A percentile compares a stretch with the other conserved stretches of the same genome.
Conservation (phyloP, 176 grass and related monocot genomes). For the Triticum aestivum region DNA sequence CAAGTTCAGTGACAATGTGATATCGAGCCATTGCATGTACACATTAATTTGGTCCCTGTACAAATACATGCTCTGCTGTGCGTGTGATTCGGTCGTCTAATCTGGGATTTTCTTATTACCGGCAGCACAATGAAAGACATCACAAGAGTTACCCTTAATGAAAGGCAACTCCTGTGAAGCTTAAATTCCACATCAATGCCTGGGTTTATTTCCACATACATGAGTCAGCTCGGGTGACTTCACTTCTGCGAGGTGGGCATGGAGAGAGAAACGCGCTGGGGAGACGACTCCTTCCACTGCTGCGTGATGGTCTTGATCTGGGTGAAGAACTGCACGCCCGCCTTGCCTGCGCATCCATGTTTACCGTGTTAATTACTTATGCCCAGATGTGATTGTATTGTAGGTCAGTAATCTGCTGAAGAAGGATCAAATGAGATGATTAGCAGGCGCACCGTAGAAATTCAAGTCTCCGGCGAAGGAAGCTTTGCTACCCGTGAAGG, state of each 20-base stretch:
- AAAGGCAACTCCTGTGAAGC: background rate
- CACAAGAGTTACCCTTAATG: too few relatives aligned
- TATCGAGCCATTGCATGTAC: too few relatives aligned
- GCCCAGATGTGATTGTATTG: background rate
- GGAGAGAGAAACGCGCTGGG: conserved; percentile 69
- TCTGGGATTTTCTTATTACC: too few relatives aligned
- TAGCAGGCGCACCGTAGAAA: conserved; percentile 67
- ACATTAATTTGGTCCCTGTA: too few relatives aligned
- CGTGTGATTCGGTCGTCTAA: too few relatives aligned
- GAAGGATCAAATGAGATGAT: background rate
- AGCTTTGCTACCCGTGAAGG: conserved; percentile 85
- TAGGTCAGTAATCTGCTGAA: background rate
- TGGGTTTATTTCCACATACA: background rate
- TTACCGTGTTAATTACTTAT: background rate
- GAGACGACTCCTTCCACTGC: conserved; percentile 81
- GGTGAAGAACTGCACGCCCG: conserved; percentile 91
- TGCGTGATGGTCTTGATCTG: conserved; percentile 96
- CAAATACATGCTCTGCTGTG: too few relatives aligned
- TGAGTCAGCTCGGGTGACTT: background rate
- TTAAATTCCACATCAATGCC: background rate
- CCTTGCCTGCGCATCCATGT: conserved; percentile 68
- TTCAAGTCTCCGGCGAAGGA: conserved; percentile 98
- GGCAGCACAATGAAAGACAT: too few relatives aligned
- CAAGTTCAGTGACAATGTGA: too few relatives aligned
- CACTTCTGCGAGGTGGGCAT: conserved; percentile 93